phyloP scores from a whole-genome alignment of 148 eudicot genomes.

The Rhododendron vialii region DNA sequence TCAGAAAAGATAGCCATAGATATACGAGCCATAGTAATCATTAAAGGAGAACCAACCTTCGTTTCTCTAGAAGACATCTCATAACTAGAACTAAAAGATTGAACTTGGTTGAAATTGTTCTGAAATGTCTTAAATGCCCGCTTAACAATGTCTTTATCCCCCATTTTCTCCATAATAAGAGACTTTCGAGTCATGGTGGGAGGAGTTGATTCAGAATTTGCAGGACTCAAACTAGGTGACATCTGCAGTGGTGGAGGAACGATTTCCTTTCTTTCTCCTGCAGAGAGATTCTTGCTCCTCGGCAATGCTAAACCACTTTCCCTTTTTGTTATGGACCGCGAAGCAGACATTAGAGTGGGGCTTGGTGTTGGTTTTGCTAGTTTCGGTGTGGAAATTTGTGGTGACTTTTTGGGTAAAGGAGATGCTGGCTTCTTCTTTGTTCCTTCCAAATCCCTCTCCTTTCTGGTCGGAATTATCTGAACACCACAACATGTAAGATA shows the following conservation, averaged over 20 bases:
- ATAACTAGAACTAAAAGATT: constrained; percentile 31
- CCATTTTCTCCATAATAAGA: constrained; percentile 90
- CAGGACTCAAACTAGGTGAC: constrained; percentile 55
- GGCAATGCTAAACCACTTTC: constrained; percentile 29
- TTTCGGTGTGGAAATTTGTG: constrained; percentile 40
- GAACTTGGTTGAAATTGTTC: constrained; percentile 30
- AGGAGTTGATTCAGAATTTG: constrained; percentile 37
- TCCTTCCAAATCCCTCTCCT: constrained; percentile 23
- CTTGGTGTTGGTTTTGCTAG: constrained; percentile 32
- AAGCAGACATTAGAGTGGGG: constrained; percentile 30
- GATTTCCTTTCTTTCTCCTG: constrained; percentile 38
- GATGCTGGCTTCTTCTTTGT: constrained; percentile 45
- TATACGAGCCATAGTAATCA: background rate
- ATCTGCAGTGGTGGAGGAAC: constrained; percentile 65
- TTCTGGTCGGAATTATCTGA: constrained; percentile 40
- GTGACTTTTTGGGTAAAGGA: constrained; percentile 35
- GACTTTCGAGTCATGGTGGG: constrained; percentile 52
- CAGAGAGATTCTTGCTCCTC: constrained; percentile 34
- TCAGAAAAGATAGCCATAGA: background rate
- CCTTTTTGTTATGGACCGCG: constrained; percentile 34
- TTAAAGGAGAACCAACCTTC: constrained; percentile 35
- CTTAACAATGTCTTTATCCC: constrained; percentile 90
- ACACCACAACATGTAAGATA: constrained; percentile 16
- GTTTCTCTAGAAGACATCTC: constrained; percentile 26
- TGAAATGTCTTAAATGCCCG: constrained; percentile 84